A percentile compares a stretch with the other conserved stretches of the same genome.
phyloP scores from a whole-genome alignment of 495 filamentous ascomycete genomes.

The Talaromyces wortmannii region DNA sequence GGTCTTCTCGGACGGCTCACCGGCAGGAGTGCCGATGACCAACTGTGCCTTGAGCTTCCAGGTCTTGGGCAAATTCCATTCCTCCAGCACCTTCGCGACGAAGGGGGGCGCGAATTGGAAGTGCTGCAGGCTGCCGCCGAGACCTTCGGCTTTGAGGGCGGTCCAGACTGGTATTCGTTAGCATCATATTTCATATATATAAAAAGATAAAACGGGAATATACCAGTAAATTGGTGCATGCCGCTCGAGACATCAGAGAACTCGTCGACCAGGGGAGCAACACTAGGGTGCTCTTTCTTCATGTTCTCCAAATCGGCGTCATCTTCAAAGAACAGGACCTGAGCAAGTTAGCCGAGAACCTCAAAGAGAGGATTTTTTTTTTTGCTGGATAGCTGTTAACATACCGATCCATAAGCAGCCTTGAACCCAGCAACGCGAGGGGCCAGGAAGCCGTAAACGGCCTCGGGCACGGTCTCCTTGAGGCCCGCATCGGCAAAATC shows the following conservation, averaged over 20 bases:
- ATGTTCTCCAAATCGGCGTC: slow-evolving; percentile 27
- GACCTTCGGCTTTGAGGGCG: slow-evolving; percentile 42
- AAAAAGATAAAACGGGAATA: background rate
- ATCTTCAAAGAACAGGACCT: slow-evolving; percentile 50
- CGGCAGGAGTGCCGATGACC: slow-evolving; percentile 42
- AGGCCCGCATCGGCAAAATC: slow-evolving; percentile 22
- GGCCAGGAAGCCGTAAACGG: slow-evolving; percentile 19
- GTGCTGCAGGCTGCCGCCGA: slow-evolving; percentile 51
- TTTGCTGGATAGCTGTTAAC: slow-evolving; percentile 4
- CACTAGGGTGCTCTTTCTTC: background rate
- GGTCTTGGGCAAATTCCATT: slow-evolving; percentile 36
- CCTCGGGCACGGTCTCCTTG: slow-evolving; percentile 26
- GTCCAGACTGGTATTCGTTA: slow-evolving; percentile 35
- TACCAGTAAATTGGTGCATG: slow-evolving; percentile 48
- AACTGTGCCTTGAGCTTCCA: slow-evolving; percentile 44
- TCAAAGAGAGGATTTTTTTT: background rate
- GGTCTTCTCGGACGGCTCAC: slow-evolving; percentile 20
- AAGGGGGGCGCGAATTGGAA: slow-evolving; percentile 41
- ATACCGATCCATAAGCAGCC: slow-evolving; percentile 41
- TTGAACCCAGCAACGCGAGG: slow-evolving; percentile 35
- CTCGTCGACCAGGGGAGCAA: background rate
- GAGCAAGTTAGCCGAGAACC: background rate
- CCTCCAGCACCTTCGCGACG: slow-evolving; percentile 31
- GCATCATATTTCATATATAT: background rate
- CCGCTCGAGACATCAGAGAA: slow-evolving; percentile 30